Conservation (phyloP, 2,329 filamentous ascomycete species). For the Botrytis aclada region DNA sequence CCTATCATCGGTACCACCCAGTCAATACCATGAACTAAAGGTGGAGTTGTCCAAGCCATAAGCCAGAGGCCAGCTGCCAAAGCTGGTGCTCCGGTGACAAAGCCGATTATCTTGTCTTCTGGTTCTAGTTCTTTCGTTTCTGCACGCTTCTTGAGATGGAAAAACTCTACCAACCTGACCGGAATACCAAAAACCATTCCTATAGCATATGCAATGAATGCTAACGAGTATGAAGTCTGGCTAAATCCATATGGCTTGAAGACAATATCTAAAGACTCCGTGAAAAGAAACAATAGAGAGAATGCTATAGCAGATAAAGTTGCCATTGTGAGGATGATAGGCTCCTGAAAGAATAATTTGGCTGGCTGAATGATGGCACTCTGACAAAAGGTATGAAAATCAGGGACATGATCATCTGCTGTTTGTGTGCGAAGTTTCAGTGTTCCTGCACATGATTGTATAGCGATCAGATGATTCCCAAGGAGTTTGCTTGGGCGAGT, state of each 20-base stretch:
- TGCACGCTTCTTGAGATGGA: constrained; percentile 31
- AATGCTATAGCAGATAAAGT: constrained; percentile 45
- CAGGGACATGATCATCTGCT: constrained; percentile 40
- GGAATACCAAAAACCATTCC: constrained; percentile 44
- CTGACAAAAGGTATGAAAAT: constrained; percentile 40
- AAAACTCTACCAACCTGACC: constrained; percentile 44
- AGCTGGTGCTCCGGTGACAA: constrained; percentile 44
- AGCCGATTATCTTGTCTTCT: constrained; percentile 49
- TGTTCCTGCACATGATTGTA: constrained; percentile 29
- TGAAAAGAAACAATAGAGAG: constrained; percentile 49
- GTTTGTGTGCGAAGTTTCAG: constrained; percentile 36
- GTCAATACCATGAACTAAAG: constrained; percentile 35
- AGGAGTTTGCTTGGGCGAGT: constrained; percentile 46
- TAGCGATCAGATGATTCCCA: constrained; percentile 35
- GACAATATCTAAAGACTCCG: constrained; percentile 43
- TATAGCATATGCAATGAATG: constrained; percentile 42
- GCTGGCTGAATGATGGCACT: constrained; percentile 43
- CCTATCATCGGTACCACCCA: constrained; percentile 44
- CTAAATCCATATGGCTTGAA: constrained; percentile 41
- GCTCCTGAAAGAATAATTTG: constrained; percentile 46
- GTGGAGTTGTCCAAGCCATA: constrained; percentile 49
- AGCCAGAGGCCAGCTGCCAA: constrained; percentile 45
- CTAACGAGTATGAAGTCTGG: constrained; percentile 39
- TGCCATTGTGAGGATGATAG: constrained; percentile 45
- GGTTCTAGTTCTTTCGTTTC: constrained; percentile 33